Conservation (phyloP, 2,329 filamentous ascomycete species). For the Beauveria australis region DNA sequence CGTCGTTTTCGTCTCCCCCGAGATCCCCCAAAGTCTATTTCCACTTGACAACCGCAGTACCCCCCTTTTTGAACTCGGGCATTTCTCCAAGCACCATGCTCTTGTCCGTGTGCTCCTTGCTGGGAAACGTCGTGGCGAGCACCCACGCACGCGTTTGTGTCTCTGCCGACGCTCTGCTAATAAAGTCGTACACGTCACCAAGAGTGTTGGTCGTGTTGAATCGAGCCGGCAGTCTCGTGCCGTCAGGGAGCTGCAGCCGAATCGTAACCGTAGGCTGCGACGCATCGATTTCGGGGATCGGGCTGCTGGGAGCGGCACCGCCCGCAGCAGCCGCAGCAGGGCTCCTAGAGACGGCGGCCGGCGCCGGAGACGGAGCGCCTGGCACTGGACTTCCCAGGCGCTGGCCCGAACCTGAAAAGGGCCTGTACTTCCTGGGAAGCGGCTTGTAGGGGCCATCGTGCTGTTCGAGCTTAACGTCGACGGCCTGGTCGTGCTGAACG, state of each 20-base stretch:
- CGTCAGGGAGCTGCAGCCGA: constrained; percentile 71
- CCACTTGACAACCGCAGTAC: constrained; percentile 58
- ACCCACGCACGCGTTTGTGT: constrained; percentile 57
- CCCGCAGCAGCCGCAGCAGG: not conserved
- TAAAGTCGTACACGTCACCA: constrained; percentile 68
- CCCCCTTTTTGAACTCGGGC: constrained; percentile 57
- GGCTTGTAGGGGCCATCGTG: constrained; percentile 63
- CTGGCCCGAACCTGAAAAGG: constrained; percentile 64
- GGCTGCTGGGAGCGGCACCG: constrained; percentile 15
- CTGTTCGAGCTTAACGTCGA: constrained; percentile 72
- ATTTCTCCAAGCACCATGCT: constrained; percentile 49
- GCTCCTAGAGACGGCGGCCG: constrained; percentile 27
- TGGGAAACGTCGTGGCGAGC: constrained; percentile 75
- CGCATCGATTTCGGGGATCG: constrained; percentile 43
- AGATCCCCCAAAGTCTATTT: constrained; percentile 17
- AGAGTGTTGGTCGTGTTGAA: constrained; percentile 77
- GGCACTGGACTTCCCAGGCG: constrained; percentile 72
- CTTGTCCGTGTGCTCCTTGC: constrained; percentile 69
- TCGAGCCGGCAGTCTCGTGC: constrained; percentile 65
- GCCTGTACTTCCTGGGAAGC: constrained; percentile 67
- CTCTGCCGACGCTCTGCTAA: constrained; percentile 53
- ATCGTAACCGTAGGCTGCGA: constrained; percentile 61
- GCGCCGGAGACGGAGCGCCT: constrained; percentile 34
- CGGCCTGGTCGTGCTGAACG: constrained; percentile 63
- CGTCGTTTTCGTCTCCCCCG: not conserved